Percentiles rank a stretch among this genome's conserved stretches.
These are phyloP conservation scores for Trichocladium antarcticum DNA, from an alignment of 495 filamentous ascomycete species.

Conservation along the genomic window DNA sequence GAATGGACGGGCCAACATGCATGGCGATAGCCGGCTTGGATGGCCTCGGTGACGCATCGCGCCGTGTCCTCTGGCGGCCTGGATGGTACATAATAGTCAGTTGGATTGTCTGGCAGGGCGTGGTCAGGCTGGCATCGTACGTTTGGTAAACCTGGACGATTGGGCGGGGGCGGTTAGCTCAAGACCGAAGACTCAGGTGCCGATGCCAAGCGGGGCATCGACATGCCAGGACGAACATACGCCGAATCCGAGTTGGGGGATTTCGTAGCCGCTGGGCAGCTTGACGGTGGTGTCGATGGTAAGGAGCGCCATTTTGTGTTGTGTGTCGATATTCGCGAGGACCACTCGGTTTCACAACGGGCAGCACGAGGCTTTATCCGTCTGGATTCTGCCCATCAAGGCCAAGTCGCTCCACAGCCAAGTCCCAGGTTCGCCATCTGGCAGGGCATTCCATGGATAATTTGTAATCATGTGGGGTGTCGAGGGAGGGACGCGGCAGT, in stretches of 20 bases:
- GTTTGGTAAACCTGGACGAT: slow-evolving; percentile 61
- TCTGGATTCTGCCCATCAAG: too few relatives aligned
- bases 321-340: too few relatives aligned
- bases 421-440: too few relatives aligned
- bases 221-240: slow-evolving; percentile 29
- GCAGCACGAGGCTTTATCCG: too few relatives aligned
- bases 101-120: not conserved
- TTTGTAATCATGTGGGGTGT: too few relatives aligned
- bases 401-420: too few relatives aligned
- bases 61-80: slow-evolving; percentile 32
- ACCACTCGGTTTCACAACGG: too few relatives aligned
- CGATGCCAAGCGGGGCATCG: slow-evolving; percentile 61
- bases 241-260: slow-evolving; percentile 64
- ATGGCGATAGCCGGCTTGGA: slow-evolving; percentile 63
- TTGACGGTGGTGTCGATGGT: slow-evolving; percentile 54
- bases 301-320: slow-evolving; percentile 47
- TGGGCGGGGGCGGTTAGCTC: not conserved
- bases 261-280: slow-evolving; percentile 66
- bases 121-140: slow-evolving; percentile 33
- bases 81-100: not conserved
- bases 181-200: slow-evolving; percentile 43
- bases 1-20: slow-evolving; percentile 32
- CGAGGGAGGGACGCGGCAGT: too few relatives aligned
- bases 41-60: slow-evolving; percentile 47
- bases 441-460: too few relatives aligned